phyloP scores from a whole-genome alignment of 306 rosid genomes.

The Lathyrus oleraceus region DNA sequence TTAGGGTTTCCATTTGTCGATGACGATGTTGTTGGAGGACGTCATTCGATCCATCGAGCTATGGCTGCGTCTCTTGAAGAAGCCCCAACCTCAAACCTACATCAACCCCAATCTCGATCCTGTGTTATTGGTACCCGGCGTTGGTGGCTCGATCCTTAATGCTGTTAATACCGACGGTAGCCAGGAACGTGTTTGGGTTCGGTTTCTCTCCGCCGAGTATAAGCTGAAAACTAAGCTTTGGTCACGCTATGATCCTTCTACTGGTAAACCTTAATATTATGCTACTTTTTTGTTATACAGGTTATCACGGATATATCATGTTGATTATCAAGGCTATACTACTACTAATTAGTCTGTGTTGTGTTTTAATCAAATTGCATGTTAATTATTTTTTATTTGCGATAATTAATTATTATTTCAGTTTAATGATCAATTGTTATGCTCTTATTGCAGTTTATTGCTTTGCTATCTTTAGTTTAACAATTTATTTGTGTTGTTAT shows the following conservation, averaged over 20 bases:
- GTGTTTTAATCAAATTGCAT: neutral
- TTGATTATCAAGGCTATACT: too few species aligned
- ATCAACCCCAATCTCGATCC: conserved; percentile 85
- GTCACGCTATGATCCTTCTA: conserved; percentile 82
- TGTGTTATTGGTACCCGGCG: conserved; percentile 81
- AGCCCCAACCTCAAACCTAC: conserved; percentile 58
- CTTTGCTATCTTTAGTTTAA: too few species aligned
- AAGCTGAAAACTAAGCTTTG: conserved; percentile 80
- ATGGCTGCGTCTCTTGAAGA: conserved; percentile 66
- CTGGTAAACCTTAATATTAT: conserved; percentile 48
- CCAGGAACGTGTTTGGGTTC: conserved; percentile 88
- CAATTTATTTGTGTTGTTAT: too few species aligned
- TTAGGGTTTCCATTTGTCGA: conserved; percentile 35
- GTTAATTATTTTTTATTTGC: too few species aligned
- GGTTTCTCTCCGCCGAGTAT: conserved; percentile 73
- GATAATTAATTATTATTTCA: too few species aligned
- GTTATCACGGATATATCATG: too few species aligned
- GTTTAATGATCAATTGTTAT: too few species aligned
- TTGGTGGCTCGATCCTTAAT: conserved; percentile 81
- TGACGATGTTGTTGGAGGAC: conserved; percentile 73
- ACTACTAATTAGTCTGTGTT: neutral
- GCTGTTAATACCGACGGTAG: conserved; percentile 57
- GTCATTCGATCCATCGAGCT: conserved; percentile 69
- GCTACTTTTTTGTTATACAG: neutral
- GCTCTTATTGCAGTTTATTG: too few species aligned